Base-by-base conservation (phyloP, 2,329 filamentous ascomycete genomes). In the Fusarium sp. region DNA sequence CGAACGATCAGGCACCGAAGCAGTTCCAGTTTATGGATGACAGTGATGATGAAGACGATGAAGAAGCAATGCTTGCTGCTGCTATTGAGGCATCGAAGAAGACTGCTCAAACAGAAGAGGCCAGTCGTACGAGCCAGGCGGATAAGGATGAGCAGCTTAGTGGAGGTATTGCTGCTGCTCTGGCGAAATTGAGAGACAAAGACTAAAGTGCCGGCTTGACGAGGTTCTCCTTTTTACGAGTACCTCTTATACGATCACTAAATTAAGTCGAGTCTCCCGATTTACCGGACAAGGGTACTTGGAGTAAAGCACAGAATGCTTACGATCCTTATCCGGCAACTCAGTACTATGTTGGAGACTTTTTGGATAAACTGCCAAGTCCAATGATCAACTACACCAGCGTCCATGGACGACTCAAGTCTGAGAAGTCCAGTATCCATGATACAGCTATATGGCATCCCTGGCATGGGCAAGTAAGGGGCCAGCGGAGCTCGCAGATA, bases 101-200 rank as follows among this genome's bases (percentile, higher is more conserved):
- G 63, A 81, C 79, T 23, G 75, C 80, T 4, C 66, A 66, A 6
- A 55, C 65, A 54, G 77, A 69, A 47, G 72, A 76, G 55, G 65
- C 75, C 59, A 79, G 55, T 41, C 64, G 60, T 34, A 37, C 50
- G 9, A 56, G 66, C 32, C 76, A 66, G 30, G 34, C 64, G 28
- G 54, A 64, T 48, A 58, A 69, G n/a, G 72, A 74, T 4, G 74
- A 86, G 7, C 78, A 83, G 32, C 78, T 91, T 7, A 84, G 84
- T 63, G 87, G 84, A 47, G 88, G 89, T 4, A 79, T 91, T 48
- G 87, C 88, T 47, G 87, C 87, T 32, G 89, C 89, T 18, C 75
- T 91, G 64, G 88, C 88, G 10, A 89, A 81, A 68, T 77, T 91
- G 25, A 82, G 88, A 58, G 81, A 89, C 57, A 71, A 69, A 16